Base-by-base conservation (phyloP, 1,284 basidiomycete genomes). In the Trichosporon inkin region DNA sequence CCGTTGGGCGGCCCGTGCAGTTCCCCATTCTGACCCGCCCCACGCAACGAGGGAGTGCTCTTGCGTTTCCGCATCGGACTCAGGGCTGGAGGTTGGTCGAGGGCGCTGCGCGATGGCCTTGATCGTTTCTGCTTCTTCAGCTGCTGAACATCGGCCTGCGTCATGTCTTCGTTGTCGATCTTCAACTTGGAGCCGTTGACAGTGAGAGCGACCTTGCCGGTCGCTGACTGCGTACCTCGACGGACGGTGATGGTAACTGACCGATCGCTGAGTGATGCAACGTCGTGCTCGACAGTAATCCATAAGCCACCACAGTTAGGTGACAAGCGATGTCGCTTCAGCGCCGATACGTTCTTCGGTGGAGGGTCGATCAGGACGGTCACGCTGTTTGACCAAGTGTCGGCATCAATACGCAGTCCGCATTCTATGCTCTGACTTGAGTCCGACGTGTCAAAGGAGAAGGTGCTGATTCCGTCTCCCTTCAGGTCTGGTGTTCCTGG, bases 331-430 rank as follows among this genome's bases (percentile, higher is more conserved):
- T 99, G 95, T 35, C 96, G 84, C 10, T 89, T 85, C 17, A 99
- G 82, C 62, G 89, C 92, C 1, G 88, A 86, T 38, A 95, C 87
- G 5, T 84, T 82, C 66, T 88, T 86, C 17, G 94, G 95, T 2
- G 95, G 93, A 0, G 96, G 96, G 75, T 98, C 93, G 53, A 98
- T 86, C 16, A 96, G 88, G 51, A 99, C 86, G 68, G 96, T 90
- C 59, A 99, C 79, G 10, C 87, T 90, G 3, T 82, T 81, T 0
- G 88, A 86, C 96, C 96, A 99, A 0, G 86, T 88, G 70, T 97
- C 92, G 56, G 92, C 80, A 72, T 99, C 95, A 76, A 95, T 97
- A 37, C 96, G 84, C 51, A 99, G 82, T 70, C 98, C 93, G 73
- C 92, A 94, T 73, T 99, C 95, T 61, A 97, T 87, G 22, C 70